These are phyloP conservation scores for Picea glauca DNA, from an alignment of 75 land plant species.

Conservation along the genomic window DNA sequence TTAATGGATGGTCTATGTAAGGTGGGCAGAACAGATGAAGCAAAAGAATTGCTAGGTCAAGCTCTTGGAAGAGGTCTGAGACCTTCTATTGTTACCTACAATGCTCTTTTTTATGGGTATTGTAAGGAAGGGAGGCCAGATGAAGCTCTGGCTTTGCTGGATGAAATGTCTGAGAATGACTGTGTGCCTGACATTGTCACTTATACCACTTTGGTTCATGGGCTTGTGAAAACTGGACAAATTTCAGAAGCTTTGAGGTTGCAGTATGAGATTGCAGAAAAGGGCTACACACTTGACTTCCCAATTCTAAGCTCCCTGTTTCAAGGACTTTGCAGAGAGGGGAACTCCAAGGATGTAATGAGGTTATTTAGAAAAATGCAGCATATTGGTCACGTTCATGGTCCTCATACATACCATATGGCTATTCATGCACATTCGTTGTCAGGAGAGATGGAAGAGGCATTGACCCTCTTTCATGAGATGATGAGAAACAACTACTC, in stretches of 20 bases:
- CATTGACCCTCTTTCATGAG: slow-evolving; percentile 26
- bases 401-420: slow-evolving; percentile 27
- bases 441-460: slow-evolving; percentile 31
- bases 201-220: slow-evolving; percentile 53
- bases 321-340: slow-evolving; percentile 36
- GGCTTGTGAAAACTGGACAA: slow-evolving; percentile 42
- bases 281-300: slow-evolving; percentile 31
- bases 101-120: slow-evolving; percentile 47
- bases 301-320: slow-evolving; percentile 37
- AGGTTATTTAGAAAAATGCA: slow-evolving; percentile 35
- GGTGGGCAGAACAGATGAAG: slow-evolving; percentile 51
- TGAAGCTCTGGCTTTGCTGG: slow-evolving; percentile 36
- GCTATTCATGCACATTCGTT: slow-evolving; percentile 36
- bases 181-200: slow-evolving; percentile 44
- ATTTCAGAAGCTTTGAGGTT: slow-evolving; percentile 23
- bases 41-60: slow-evolving; percentile 45
- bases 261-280: slow-evolving; percentile 24
- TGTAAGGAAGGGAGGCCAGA: slow-evolving; percentile 55
- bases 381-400: slow-evolving; percentile 6
- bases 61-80: slow-evolving; percentile 30
- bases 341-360: slow-evolving; percentile 20
- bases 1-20: slow-evolving; percentile 71
- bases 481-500: slow-evolving; percentile 32
- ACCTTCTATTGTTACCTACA: slow-evolving; percentile 50
- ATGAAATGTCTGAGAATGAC: slow-evolving; percentile 31